Conservation (phyloP, 2,329 filamentous ascomycete species). For the Nakataea oryzae region DNA sequence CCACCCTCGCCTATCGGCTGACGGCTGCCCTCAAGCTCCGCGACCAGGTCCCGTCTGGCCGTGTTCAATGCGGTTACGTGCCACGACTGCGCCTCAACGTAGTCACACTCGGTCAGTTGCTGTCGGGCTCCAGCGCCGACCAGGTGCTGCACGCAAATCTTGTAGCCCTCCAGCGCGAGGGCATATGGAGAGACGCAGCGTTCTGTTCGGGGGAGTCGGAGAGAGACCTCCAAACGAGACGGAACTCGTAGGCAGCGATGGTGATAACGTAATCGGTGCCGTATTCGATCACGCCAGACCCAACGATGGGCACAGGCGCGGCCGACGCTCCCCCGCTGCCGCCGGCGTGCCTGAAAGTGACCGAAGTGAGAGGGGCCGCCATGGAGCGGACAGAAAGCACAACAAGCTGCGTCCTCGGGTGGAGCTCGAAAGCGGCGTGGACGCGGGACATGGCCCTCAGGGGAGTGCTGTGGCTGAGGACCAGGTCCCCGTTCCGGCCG, state of each 20-base stretch:
- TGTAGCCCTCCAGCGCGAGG: neutral
- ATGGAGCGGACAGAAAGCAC: neutral
- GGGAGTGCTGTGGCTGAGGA: neutral
- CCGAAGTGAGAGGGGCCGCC: neutral
- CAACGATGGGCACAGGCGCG: neutral
- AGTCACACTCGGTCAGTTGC: neutral
- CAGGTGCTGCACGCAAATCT: neutral
- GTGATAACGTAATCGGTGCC: neutral
- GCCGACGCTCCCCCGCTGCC: neutral
- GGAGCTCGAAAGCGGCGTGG: neutral
- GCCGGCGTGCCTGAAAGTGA: neutral
- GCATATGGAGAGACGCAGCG: neutral
- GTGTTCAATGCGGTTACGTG: neutral
- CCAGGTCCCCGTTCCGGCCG: neutral
- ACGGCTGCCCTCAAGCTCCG: neutral
- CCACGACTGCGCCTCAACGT: neutral
- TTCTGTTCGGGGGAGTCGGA: neutral
- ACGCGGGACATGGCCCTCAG: neutral
- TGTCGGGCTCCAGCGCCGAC: neutral
- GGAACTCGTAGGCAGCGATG: neutral
- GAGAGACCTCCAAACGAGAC: neutral
- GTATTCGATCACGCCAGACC: neutral
- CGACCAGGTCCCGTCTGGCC: neutral
- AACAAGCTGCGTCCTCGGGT: neutral
- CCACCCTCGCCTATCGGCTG: neutral